These are phyloP conservation scores for Oidiodendron maius DNA, from an alignment of 495 filamentous ascomycete species.

Conservation along the genomic window DNA sequence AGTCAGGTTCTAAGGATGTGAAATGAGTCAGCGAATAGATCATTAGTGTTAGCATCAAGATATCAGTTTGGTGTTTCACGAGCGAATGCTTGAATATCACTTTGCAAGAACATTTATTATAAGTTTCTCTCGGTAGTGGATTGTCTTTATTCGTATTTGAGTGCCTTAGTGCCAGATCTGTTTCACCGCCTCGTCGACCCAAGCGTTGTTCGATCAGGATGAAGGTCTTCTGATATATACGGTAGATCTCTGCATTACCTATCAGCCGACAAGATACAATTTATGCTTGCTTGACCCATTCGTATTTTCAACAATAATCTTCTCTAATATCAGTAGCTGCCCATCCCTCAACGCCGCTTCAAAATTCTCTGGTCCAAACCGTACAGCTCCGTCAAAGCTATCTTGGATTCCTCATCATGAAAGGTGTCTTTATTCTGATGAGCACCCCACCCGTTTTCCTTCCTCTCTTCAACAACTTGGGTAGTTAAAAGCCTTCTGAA, in stretches of 20 bases:
- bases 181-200: too few species aligned
- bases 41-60: too few species aligned
- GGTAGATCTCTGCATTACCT: too few species aligned
- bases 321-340: slow-evolving; percentile 7
- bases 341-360: slow-evolving; percentile 6
- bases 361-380: slow-evolving; percentile 4
- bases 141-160: background rate
- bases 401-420: slow-evolving; percentile 21
- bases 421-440: slow-evolving; percentile 19
- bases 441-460: slow-evolving; percentile 15
- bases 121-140: too few species aligned
- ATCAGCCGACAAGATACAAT: background rate
- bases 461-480: slow-evolving; percentile 26
- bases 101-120: too few species aligned
- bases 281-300: slow-evolving; percentile 1
- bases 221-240: too few species aligned
- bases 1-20: slow-evolving; percentile 44
- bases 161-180: background rate
- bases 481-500: slow-evolving; percentile 26
- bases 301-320: slow-evolving; percentile 2
- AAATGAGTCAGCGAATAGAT: slow-evolving; percentile 21
- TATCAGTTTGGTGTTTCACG: background rate
- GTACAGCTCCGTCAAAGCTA: slow-evolving; percentile 6
- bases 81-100: background rate
- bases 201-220: too few species aligned